Evolutionary conservation across 2,329 filamentous ascomycete species (phyloP).

Genomic region (Talaromyces pinophilus): DNA sequence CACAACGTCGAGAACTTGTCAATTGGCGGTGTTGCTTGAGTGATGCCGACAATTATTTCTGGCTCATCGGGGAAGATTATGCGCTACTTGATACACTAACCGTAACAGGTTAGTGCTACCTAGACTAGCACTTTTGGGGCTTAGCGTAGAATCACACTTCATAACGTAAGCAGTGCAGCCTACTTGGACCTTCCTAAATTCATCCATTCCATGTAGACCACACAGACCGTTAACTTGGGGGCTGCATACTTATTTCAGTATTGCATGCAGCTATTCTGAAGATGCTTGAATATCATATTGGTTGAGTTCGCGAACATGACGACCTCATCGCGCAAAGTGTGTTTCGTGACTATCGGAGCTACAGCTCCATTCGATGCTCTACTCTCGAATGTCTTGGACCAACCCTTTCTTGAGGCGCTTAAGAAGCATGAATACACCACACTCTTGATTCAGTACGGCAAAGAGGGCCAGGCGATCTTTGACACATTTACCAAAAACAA

Average conservation of each 20-base stretch:
- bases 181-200: not conserved
- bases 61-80: constrained; percentile 17
- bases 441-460: constrained; percentile 79
- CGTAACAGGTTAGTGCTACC: not conserved
- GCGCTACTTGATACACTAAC: constrained; percentile 6
- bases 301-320: constrained; percentile 17
- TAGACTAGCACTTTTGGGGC: not conserved
- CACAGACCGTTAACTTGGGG: not conserved
- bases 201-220: not conserved
- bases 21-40: not conserved
- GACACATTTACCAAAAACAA: constrained; percentile 38
- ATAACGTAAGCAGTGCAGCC: constrained; percentile 5
- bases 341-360: constrained; percentile 89
- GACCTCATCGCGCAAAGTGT: constrained; percentile 47
- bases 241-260: constrained; percentile 3
- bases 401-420: constrained; percentile 65
- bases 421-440: constrained; percentile 64
- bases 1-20: not conserved
- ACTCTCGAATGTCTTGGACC: constrained; percentile 64
- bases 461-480: constrained; percentile 61
- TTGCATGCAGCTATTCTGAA: not conserved
- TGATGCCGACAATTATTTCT: constrained; percentile 22
- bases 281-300: constrained; percentile 17
- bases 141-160: not conserved
- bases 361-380: constrained; percentile 80